Conservation (phyloP, 2,329 filamentous ascomycete species). For the Tolypocladium inflatum region DNA sequence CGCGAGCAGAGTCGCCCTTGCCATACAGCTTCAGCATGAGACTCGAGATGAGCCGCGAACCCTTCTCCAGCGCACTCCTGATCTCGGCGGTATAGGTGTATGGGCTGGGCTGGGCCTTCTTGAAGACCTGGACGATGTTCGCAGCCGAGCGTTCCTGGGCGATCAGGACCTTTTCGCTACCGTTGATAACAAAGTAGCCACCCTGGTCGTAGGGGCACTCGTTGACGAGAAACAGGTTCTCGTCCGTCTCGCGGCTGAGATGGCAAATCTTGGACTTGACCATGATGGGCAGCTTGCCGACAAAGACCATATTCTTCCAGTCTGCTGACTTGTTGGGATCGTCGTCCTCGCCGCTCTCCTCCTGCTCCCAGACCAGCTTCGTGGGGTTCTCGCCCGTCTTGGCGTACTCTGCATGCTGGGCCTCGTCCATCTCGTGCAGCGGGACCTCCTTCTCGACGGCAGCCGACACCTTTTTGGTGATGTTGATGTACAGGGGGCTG, state of each 20-base stretch:
- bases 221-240: constrained; percentile 81
- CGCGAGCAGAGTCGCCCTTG: constrained; percentile 69
- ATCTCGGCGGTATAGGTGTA: constrained; percentile 95
- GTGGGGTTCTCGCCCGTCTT: constrained; percentile 49
- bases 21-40: constrained; percentile 84
- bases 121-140: constrained; percentile 98
- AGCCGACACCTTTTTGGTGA: constrained; percentile 75
- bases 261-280: constrained; percentile 95
- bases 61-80: constrained; percentile 90
- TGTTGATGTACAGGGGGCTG: constrained; percentile 80
- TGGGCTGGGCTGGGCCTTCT: constrained; percentile 86
- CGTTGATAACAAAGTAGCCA: constrained; percentile 99
- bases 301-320: constrained; percentile 69
- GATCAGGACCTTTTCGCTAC: constrained; percentile 95
- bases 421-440: constrained; percentile 58
- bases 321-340: constrained; percentile 43
- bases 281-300: constrained; percentile 96
- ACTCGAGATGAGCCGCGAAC: constrained; percentile 87
- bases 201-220: constrained; percentile 98
- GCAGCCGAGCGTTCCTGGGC: constrained; percentile 95
- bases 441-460: constrained; percentile 67
- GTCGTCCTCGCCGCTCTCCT: constrained; percentile 40
- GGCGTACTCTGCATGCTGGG: constrained; percentile 45
- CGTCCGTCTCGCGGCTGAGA: constrained; percentile 71
- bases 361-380: constrained; percentile 51